Base-by-base conservation (phyloP, 2,329 filamentous ascomycete species). In the Pseudogymnoascus verrucosus region DNA sequence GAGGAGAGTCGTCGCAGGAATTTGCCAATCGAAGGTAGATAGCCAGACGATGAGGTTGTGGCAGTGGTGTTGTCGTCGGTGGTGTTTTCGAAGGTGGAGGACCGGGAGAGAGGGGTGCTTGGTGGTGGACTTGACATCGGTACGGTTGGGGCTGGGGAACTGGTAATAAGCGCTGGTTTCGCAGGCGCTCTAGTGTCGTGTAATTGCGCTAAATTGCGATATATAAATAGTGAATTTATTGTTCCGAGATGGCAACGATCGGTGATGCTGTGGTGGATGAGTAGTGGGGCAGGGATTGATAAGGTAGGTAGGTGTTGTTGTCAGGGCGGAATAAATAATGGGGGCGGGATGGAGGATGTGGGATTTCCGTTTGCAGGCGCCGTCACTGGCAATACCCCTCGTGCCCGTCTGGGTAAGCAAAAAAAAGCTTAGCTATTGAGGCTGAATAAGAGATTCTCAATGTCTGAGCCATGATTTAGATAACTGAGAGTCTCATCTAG, bases 1-100 rank as follows among this genome's bases (percentile, higher is more conserved):
- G 80, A 85, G 69, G 80, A 85, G 69, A 91, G 84, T 65, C 88
- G 86, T 37, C 89, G 84, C 67, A 90, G 84, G 61, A 91, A 57
- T 57, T 57, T 57, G 5, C 47, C 47, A 16, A 57, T 57, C 5
- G 47, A 57, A 19, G 47, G 47, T 26, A 57, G 26, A 19, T 57
- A 57, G 5, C 47, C 47, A 34, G 47, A 57, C 10, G 47, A 57
- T 57, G 47, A 57, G 47, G 47, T 16, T 16, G 47, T 57, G 10
- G 26, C 7, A 34, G 47, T 57, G 10, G 40, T 34, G 11, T 34
- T 57, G 47, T 16, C 47, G 47, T 57, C 26, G n/a, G 26, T 34
- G 26, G 47, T 57, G 47, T 28, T 57, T 34, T 28, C 47, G 19
- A 57, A 11, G 26, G 47, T 57, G 47, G 47, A 57, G 12, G 47